Base-by-base conservation (phyloP, 2,329 filamentous ascomycete species). In the Xylaria sp. region DNA sequence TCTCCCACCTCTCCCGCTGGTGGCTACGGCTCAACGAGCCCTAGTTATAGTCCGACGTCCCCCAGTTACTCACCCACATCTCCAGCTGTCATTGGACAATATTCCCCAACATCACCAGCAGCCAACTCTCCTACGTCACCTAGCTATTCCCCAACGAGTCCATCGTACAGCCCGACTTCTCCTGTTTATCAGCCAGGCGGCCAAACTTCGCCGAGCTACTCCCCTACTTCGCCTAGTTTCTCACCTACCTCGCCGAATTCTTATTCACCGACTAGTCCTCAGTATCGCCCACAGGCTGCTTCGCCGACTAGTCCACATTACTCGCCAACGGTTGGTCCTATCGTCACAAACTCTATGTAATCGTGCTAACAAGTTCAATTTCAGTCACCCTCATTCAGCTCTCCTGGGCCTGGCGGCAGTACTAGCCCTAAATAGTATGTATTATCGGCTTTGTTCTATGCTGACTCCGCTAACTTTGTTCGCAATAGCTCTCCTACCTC, bases 91-190 rank as follows among this genome's bases (percentile, higher is more conserved):
- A 9, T 4, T 9, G 43, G 79, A 80, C 83, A 86, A 72, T 88
- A 88, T 77, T 87, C 84, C 45, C 85, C 85, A 1, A 95, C 89
- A 37, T 95, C 92, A 67, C 92, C 92, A 43, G 80, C 80, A 12
- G 92, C 91, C 80, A 89, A 88, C 73, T 92, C 90, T 55, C 90
- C 90, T 2, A 90, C 89, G 1, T 92, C 90, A 43, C 90, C 90
- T 38, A 87, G 83, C 64, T 92, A 92, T 77, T 89, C 87, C 3
- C 88, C 89, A 2, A 88, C 87, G 5, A 89, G 87, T 68, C 89
- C 89, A 58, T 87, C 84, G 72, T 92, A 92, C 78, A 90, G 87
- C 72, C 89, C 88, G n/a, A 86, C 88, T 3, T 89, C 85, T 54
- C 88, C 82, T 69, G 82, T 73, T 77, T 84, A 70, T 81, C 76